Percentiles rank a stretch among this genome's conserved stretches.
Evolutionary conservation across 2,329 filamentous ascomycete genomes (phyloP).

Genomic region (Colletotrichum viniferum): DNA sequence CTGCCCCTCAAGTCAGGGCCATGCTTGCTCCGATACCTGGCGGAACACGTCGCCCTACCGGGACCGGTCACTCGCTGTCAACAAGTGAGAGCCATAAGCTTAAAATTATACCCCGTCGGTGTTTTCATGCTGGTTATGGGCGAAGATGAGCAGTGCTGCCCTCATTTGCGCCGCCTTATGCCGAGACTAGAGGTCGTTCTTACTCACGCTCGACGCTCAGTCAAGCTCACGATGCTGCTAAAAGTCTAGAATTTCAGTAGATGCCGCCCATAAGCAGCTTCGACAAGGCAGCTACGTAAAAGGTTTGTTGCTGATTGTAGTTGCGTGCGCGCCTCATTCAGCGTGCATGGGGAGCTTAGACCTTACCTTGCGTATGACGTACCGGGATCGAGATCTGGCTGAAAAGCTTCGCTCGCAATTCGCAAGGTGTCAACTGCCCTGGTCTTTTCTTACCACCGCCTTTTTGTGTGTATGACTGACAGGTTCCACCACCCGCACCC

Average conservation of each 20-base stretch:
- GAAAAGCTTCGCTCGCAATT: neutral
- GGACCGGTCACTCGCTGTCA: neutral
- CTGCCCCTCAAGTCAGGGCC: neutral
- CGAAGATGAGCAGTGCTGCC: neutral
- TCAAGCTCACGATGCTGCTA: neutral
- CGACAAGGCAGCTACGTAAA: neutral
- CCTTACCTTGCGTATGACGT: neutral
- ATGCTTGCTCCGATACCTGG: neutral
- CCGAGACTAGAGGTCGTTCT: neutral
- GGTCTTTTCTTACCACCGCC: neutral
- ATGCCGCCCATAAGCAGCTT: neutral
- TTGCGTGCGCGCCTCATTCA: neutral
- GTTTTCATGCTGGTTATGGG: neutral
- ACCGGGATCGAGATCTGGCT: slow-evolving; percentile 13
- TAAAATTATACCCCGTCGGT: neutral
- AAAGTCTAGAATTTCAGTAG: neutral
- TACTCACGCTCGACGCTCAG: neutral
- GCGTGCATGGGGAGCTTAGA: neutral
- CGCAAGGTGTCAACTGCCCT: neutral
- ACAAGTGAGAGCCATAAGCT: neutral
- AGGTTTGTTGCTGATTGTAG: neutral
- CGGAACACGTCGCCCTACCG: slow-evolving; percentile 5
- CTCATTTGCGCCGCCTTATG: neutral
- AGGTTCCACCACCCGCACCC: neutral
- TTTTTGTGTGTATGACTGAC: neutral